phyloP scores from a whole-genome alignment of 2,329 filamentous ascomycete species.

The Aspergillus ochraceus region DNA sequence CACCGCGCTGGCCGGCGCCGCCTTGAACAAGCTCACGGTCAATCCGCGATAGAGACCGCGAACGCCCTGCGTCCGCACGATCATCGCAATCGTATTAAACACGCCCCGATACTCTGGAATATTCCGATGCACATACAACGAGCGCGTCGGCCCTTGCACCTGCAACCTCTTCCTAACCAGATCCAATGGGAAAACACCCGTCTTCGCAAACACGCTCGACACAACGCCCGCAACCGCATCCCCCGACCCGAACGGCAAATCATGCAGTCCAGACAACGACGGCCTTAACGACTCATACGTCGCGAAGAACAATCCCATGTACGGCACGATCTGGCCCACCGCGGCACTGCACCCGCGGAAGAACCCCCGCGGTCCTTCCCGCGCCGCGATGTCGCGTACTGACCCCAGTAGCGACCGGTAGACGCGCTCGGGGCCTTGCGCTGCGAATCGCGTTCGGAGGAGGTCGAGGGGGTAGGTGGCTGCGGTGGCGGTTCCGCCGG shows the following conservation, averaged over 20 bases:
- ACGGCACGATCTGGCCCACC: constrained; percentile 84
- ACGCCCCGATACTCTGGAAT: constrained; percentile 82
- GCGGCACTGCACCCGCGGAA: constrained; percentile 84
- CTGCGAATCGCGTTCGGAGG: constrained; percentile 92
- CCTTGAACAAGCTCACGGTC: constrained; percentile 86
- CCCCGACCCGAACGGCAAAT: constrained; percentile 70
- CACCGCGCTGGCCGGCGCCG: constrained; percentile 86
- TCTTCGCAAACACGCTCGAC: constrained; percentile 81
- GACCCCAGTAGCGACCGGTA: constrained; percentile 72
- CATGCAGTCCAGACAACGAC: constrained; percentile 46
- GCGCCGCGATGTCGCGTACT: constrained; percentile 67
- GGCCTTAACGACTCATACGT: constrained; percentile 76
- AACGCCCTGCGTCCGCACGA: constrained; percentile 70
- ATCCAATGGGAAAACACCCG: constrained; percentile 87
- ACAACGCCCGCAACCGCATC: constrained; percentile 81
- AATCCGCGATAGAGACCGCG: constrained; percentile 85
- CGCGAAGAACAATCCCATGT: constrained; percentile 96
- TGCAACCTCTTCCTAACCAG: constrained; percentile 90
- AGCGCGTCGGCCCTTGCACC: constrained; percentile 85
- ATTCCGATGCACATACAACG: constrained; percentile 76
- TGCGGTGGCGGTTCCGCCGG: constrained; percentile 79
- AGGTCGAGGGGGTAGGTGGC: constrained; percentile 91
- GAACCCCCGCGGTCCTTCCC: constrained; percentile 78
- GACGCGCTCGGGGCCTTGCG: constrained; percentile 78
- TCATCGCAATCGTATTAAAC: constrained; percentile 63